Percentiles rank a stretch among this genome's conserved stretches.
Evolutionary conservation across 2,329 filamentous ascomycete species (phyloP).

Genomic region (Fusarium tuaranense): DNA sequence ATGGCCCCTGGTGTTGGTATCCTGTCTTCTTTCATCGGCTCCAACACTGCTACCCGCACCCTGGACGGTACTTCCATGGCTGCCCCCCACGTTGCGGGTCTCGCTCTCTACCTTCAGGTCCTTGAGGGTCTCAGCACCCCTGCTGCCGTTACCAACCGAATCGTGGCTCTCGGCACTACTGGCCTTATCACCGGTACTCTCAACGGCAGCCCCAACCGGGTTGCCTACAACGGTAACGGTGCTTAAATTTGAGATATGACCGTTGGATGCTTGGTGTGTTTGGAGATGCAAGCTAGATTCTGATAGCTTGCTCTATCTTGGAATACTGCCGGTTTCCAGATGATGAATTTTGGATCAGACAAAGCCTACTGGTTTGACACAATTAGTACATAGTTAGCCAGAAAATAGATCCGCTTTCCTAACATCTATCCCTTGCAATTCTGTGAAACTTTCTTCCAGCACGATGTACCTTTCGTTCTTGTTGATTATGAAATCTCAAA

Average conservation of each 20-base stretch:
- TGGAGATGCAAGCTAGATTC: background rate
- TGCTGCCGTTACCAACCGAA: conserved; percentile 55
- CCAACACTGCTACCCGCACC: conserved; percentile 47
- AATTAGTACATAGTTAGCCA: background rate
- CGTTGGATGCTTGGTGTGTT: background rate
- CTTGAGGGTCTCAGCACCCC: conserved; percentile 58
- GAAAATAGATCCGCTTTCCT: background rate
- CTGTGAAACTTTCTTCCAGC: background rate
- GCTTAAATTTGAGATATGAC: conserved; percentile 12
- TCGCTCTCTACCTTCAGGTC: conserved; percentile 57
- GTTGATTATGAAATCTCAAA: background rate
- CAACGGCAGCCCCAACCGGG: conserved; percentile 56
- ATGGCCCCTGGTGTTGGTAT: conserved; percentile 57
- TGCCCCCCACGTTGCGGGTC: conserved; percentile 54
- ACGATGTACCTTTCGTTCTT: too few relatives aligned
- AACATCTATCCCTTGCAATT: background rate
- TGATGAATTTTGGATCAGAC: background rate
- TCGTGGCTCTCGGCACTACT: conserved; percentile 56
- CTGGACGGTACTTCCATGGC: conserved; percentile 59
- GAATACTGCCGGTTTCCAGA: background rate
- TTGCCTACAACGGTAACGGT: conserved; percentile 60
- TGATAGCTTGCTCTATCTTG: background rate
- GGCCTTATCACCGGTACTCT: conserved; percentile 52
- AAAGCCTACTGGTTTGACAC: background rate
- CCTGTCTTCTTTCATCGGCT: conserved; percentile 56